phyloP scores from a whole-genome alignment of 2,329 filamentous ascomycete genomes.

The Xylariales sp. region DNA sequence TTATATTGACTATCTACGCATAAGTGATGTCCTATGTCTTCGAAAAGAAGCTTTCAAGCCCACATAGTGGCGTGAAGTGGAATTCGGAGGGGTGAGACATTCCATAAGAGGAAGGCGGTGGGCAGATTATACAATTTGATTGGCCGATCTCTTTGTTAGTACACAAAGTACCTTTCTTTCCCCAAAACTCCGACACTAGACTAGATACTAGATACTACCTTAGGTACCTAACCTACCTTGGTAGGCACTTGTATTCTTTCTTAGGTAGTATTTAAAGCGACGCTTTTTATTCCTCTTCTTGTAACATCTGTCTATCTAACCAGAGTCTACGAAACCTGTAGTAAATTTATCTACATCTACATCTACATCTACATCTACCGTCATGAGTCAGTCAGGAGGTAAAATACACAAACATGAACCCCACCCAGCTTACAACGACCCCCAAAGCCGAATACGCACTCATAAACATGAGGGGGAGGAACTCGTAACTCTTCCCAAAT shows the following conservation, averaged over 20 bases:
- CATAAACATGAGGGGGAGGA: conserved; percentile 95
- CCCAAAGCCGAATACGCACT: conserved; percentile 94
- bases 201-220: too few species aligned
- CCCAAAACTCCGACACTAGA: too few species aligned
- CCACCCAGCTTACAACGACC: conserved; percentile 95
- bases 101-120: conserved; percentile 39
- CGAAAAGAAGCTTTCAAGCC: conserved; percentile 17
- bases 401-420: conserved; percentile 94
- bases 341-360: not conserved
- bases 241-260: too few species aligned
- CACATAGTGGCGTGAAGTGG: conserved; percentile 25
- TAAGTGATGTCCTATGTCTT: not conserved
- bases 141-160: conserved; percentile 12
- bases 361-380: not conserved
- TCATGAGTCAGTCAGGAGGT: conserved; percentile 64
- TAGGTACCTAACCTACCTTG: not conserved
- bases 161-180: not conserved
- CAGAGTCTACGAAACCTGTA: not conserved
- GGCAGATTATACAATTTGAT: conserved; percentile 20
- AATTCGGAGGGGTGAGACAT: conserved; percentile 32
- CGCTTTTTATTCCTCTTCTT: not conserved
- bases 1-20: not conserved
- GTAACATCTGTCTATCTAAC: not conserved
- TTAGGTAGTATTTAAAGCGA: not conserved
- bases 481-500: conserved; percentile 86